Base-by-base conservation (phyloP, 2,329 filamentous ascomycete genomes). In the Trichoderma lentiforme region DNA sequence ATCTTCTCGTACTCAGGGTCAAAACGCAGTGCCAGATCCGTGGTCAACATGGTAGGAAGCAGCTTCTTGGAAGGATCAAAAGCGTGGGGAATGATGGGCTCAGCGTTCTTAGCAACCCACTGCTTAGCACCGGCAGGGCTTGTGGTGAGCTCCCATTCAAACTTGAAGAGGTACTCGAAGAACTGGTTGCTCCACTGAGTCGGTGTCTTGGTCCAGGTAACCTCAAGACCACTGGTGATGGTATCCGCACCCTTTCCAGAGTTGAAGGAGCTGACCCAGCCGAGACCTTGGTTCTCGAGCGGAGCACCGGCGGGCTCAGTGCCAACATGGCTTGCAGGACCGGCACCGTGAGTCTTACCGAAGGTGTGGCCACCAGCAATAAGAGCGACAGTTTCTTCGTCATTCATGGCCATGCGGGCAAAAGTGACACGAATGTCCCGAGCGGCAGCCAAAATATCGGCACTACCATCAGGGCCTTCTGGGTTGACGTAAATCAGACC, bases 401-500 rank as follows among this genome's bases (percentile, higher is more conserved):
- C 91, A 79, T 93, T 89, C 92, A 95, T 94, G 73, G 90, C 92
- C 92, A 95, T 94, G 80, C 92, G 91, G 74, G 86, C 86, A 76
- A 94, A 95, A 21, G 92, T 93, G 72, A 85, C 86, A 74, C 91
- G 91, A 78, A 94, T 94, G 77, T 95, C 92, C 71, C 86, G 82
- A 56, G 89, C 92, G 2, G 92, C 87, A 15, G 90, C 90, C 53
- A 90, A 81, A 24, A 91, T 90, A 78, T 94, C 91, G 3, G 91
- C 90, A 70, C 87, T 87, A 73, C 89, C 91, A 76, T 94, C 90
- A 32, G 92, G 92, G 8, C 92, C 92, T 81, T 94, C 91, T 3
- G 92, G 92, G 83, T 95, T 94, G 73, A 94, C 92, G 80, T 95
- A 95, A 80, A 95, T 94, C 77, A 95, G 83, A 78, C 92, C 92